Conservation (phyloP, 169 alveolate genomes). For the Prorocentrum cordatum region DNA sequence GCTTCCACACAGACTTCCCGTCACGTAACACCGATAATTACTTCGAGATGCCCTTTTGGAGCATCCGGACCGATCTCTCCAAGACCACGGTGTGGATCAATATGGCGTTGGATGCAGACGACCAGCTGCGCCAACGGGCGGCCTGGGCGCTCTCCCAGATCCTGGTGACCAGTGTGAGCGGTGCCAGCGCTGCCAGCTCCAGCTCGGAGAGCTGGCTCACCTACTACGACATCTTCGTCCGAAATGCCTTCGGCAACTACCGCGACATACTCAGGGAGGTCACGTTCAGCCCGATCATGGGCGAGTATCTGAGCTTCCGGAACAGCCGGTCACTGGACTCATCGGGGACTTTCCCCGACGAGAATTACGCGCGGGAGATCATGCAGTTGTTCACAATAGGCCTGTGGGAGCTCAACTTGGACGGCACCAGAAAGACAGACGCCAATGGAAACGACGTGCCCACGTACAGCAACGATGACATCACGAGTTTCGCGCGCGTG, state of each 20-base stretch:
- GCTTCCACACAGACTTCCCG: neutral
- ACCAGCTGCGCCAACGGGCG: slow-evolving; percentile 52
- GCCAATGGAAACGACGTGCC: slow-evolving; percentile 16
- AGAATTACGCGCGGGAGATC: slow-evolving; percentile 62
- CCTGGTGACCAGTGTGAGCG: neutral
- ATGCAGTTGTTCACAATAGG: slow-evolving; percentile 54
- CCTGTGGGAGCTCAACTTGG: slow-evolving; percentile 41
- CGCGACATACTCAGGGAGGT: slow-evolving; percentile 24
- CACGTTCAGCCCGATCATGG: slow-evolving; percentile 42
- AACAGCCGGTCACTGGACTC: slow-evolving; percentile 7
- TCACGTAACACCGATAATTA: neutral
- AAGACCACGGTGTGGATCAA: slow-evolving; percentile 14
- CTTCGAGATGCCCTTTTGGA: slow-evolving; percentile 38
- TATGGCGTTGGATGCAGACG: slow-evolving; percentile 18
- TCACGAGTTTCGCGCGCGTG: slow-evolving; percentile 54
- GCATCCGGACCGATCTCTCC: too few relatives aligned
- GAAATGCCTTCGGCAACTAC: slow-evolving; percentile 31
- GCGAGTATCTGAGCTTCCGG: neutral
- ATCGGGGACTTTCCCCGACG: slow-evolving; percentile 18
- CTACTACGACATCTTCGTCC: slow-evolving; percentile 48
- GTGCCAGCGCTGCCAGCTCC: too few relatives aligned
- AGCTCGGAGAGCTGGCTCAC: neutral
- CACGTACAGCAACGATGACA: slow-evolving; percentile 23
- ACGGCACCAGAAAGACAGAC: slow-evolving; percentile 1
- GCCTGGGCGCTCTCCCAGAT: slow-evolving; percentile 66